These are phyloP conservation scores for Coelastrella sp. DNA, from an alignment of 139 green algal species.

Conservation along the genomic window DNA sequence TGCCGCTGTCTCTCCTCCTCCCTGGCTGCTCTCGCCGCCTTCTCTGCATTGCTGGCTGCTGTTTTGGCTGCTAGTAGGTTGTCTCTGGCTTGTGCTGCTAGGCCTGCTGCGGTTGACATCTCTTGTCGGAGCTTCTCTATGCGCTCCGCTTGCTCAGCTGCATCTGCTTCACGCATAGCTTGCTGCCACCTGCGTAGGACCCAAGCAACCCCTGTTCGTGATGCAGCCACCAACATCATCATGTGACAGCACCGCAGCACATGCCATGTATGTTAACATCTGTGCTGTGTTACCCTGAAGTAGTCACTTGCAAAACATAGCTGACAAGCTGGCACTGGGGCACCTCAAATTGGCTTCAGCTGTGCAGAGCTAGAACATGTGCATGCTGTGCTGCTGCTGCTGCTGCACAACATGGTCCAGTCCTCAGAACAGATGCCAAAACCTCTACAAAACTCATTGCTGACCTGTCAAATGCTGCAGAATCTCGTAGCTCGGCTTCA, in stretches of 20 bases:
- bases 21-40: slow-evolving; percentile 58
- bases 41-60: slow-evolving; percentile 36
- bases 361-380: too few species aligned
- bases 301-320: too few species aligned
- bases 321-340: too few species aligned
- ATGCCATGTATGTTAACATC: too few species aligned
- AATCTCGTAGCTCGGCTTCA: slow-evolving; percentile 80
- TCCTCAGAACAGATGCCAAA: neutral
- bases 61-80: slow-evolving; percentile 34
- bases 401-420: too few species aligned
- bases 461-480: slow-evolving; percentile 65
- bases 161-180: slow-evolving; percentile 62
- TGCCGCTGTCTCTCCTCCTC: slow-evolving; percentile 60
- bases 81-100: slow-evolving; percentile 44
- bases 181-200: slow-evolving; percentile 63
- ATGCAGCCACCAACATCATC: neutral
- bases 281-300: too few species aligned
- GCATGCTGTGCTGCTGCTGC: neutral
- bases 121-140: slow-evolving; percentile 70
- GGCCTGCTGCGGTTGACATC: slow-evolving; percentile 54
- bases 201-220: slow-evolving; percentile 64
- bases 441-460: slow-evolving; percentile 28
- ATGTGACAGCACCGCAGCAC: too few species aligned
- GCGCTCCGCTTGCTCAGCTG: slow-evolving; percentile 52
- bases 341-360: too few species aligned